These are phyloP conservation scores for Ensete glaucum DNA, from an alignment of 176 grass and related monocot genomes.

Conservation along the genomic window DNA sequence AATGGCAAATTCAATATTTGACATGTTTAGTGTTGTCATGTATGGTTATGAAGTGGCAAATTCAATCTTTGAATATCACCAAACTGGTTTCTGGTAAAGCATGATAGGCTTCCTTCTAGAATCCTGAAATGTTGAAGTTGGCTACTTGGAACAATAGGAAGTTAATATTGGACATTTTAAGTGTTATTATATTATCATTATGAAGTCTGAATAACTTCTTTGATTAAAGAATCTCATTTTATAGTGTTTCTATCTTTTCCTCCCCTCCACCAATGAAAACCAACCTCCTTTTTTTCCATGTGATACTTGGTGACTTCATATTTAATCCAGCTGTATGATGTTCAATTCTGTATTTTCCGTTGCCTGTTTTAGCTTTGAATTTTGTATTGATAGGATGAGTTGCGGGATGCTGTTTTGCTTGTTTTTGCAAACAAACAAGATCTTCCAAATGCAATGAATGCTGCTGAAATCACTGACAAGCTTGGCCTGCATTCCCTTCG, in stretches of 20 bases:
- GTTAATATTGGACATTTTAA: too few species aligned
- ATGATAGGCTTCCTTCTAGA: too few species aligned
- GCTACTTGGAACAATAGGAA: too few species aligned
- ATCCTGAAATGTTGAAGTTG: too few species aligned
- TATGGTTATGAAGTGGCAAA: too few species aligned
- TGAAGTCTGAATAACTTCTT: too few species aligned
- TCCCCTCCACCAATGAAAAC: not conserved
- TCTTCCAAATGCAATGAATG: constrained; percentile 83
- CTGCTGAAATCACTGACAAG: constrained; percentile 82
- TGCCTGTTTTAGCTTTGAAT: not conserved
- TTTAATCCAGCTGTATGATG: not conserved
- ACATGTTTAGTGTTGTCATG: too few species aligned
- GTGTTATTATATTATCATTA: too few species aligned
- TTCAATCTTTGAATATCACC: too few species aligned
- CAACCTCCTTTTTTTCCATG: not conserved
- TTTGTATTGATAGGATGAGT: constrained; percentile 43
- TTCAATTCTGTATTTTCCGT: not conserved
- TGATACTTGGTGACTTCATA: not conserved
- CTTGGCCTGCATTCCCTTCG: constrained; percentile 72
- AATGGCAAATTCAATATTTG: too few species aligned
- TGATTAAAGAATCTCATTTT: not conserved
- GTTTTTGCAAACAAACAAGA: constrained; percentile 87
- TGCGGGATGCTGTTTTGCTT: constrained; percentile 84
- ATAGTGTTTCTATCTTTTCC: not conserved
- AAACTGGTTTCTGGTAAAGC: too few species aligned